Base-by-base conservation (phyloP, 1,284 basidiomycete species). In the Farysia itapuensis region DNA sequence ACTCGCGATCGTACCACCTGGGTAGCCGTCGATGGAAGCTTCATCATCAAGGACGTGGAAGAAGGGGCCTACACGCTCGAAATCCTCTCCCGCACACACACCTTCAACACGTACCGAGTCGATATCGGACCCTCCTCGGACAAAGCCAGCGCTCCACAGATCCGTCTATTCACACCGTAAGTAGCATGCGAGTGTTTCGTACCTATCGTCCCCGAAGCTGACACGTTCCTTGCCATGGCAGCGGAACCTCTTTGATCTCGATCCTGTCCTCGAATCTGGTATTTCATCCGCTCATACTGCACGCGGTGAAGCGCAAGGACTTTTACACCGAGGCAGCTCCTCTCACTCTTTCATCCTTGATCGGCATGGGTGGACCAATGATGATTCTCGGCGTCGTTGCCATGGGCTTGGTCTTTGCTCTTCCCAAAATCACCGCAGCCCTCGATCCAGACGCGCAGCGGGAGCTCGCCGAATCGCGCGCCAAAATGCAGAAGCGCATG, bases 371-470 rank as follows among this genome's bases (percentile, higher is more conserved):
- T 9, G 56, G 56, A 3, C 56, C 56, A 11, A 52, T 59, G 49
- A 52, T 59, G 56, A 48, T 59, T 29, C 49, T 59, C 33, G 49
- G 38, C 16, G 32, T 59, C 32, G 45, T 52, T 7, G 49, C 41
- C 11, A 59, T 59, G 56, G 56, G 44, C 8, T 36, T 59, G 49
- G 49, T 59, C 35, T 54, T 49, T 31, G n/a, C 48, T 41, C 20
- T 48, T 29, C 49, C 49, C 26, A 66, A 56, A 39, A 41, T 53
- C 34, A 61, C 56, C 8, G 56, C 56, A 7, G 21, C 44, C 9
- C 36, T 67, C 16, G 64, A 67, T 19, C 59, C 64, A 2, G 64
- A 67, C 28, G 40, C 64, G 3, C 59, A 57, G n/a, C 46, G 52
- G 35, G 64, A 67, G 31, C 35, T 67, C 29, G 49, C 48, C 16